These are phyloP conservation scores for Yarrowia hollandica DNA, from an alignment of 805 yeast genomes.

Conservation along the genomic window DNA sequence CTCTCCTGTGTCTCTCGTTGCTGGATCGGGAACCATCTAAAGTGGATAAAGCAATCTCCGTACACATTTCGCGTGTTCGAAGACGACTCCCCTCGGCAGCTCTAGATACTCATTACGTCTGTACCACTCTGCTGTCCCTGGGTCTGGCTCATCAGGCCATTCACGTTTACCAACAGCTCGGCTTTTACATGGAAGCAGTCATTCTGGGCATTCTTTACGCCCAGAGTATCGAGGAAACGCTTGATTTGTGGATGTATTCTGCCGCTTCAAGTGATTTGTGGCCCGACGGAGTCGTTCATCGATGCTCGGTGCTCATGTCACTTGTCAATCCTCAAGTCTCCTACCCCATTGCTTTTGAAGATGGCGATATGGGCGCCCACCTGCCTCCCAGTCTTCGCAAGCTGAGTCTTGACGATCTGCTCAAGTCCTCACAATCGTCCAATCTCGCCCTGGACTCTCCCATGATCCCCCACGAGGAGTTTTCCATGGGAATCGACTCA, in stretches of 20 bases:
- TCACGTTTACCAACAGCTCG: constrained; percentile 18
- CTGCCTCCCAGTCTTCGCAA: constrained; percentile 7
- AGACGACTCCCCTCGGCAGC: constrained; percentile 4
- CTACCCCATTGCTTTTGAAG: not conserved
- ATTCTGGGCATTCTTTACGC: constrained; percentile 14
- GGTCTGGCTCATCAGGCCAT: constrained; percentile 19
- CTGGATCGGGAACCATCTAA: constrained; percentile 9
- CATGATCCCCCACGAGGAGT: constrained; percentile 9
- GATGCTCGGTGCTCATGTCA: constrained; percentile 17
- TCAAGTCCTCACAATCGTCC: not conserved
- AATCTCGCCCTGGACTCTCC: constrained; percentile 10
- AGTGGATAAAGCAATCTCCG: not conserved
- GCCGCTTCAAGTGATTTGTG: constrained; percentile 11
- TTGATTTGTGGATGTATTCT: constrained; percentile 22
- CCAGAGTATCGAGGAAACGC: constrained; percentile 24
- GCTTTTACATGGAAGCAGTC: constrained; percentile 20
- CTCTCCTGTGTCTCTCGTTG: constrained; percentile 4
- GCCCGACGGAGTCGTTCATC: constrained; percentile 16
- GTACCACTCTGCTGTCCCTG: constrained; percentile 2
- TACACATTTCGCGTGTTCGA: not conserved
- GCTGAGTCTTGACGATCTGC: constrained; percentile 1
- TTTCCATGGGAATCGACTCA: constrained; percentile 2
- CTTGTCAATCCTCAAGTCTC: constrained; percentile 19
- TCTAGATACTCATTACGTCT: constrained; percentile 19
- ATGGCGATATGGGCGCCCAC: not conserved